Evolutionary conservation across 352 stramenopile species (phyloP).

Genomic region (Phytophthora pistaciae): DNA sequence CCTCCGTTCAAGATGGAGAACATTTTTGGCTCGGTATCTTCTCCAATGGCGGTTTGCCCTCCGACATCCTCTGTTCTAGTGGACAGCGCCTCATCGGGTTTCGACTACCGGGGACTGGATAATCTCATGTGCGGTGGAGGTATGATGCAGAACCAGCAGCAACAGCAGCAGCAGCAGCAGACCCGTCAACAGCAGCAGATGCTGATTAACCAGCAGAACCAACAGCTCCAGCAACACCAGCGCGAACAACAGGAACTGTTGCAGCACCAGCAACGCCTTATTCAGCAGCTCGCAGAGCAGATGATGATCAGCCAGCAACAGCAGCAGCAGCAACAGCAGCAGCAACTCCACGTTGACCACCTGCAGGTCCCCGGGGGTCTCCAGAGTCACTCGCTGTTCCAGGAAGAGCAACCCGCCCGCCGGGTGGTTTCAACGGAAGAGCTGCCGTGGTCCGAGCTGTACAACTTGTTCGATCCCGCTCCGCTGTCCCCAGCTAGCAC

Average conservation of each 20-base stretch:
- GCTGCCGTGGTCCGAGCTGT: conserved; percentile 83
- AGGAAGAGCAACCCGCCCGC: conserved; percentile 59
- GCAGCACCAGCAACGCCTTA: conserved; percentile 37
- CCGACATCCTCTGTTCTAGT: conserved; percentile 38
- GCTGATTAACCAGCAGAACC: conserved; percentile 39
- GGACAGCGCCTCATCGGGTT: conserved; percentile 43
- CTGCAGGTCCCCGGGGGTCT: conserved; percentile 47
- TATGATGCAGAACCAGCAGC: conserved; percentile 35
- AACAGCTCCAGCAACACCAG: conserved; percentile 50
- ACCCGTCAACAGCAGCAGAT: conserved; percentile 33
- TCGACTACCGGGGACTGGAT: conserved; percentile 49
- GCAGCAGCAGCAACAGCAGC: conserved; percentile 30
- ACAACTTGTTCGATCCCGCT: conserved; percentile 80
- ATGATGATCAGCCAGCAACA: conserved; percentile 50
- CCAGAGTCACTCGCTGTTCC: conserved; percentile 74
- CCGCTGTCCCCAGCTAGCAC: conserved; percentile 47
- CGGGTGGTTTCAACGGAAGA: conserved; percentile 79
- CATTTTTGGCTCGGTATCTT: conserved; percentile 38
- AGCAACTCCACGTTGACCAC: conserved; percentile 21
- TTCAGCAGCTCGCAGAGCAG: conserved; percentile 46
- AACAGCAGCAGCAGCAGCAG: conserved; percentile 44
- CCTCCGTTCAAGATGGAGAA: conserved; percentile 51
- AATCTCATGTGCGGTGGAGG: conserved; percentile 42
- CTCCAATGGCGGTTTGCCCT: conserved; percentile 34
- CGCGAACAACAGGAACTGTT: conserved; percentile 41